A percentile compares a stretch with the other conserved stretches of the same genome.
Evolutionary conservation across 257 asterid genomes (phyloP).

Genomic region (Jacaranda copaia): DNA sequence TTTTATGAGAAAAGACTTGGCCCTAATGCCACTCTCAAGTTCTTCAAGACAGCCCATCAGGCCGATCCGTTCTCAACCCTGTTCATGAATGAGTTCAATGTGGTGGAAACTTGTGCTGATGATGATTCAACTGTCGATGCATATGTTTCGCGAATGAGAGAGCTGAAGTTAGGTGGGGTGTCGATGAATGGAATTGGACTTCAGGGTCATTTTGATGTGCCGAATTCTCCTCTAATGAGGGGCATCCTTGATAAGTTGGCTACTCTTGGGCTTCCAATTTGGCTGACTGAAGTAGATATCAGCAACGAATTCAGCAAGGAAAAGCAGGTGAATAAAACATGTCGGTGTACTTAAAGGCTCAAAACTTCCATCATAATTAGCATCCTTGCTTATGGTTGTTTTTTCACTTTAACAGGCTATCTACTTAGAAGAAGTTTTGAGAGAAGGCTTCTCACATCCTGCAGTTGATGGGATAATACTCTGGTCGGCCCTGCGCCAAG

Average conservation of each 20-base stretch:
- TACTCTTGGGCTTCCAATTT: slow-evolving; percentile 50
- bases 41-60: slow-evolving; percentile 41
- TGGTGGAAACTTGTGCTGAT: slow-evolving; percentile 59
- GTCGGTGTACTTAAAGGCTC: background rate
- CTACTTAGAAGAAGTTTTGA: slow-evolving; percentile 54
- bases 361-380: background rate
- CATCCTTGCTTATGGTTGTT: background rate
- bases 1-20: slow-evolving; percentile 59
- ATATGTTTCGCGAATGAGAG: slow-evolving; percentile 51
- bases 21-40: slow-evolving; percentile 44
- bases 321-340: slow-evolving; percentile 35
- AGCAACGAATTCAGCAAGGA: slow-evolving; percentile 42
- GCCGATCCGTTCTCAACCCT: slow-evolving; percentile 52
- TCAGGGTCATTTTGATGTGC: slow-evolving; percentile 52
- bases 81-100: slow-evolving; percentile 70
- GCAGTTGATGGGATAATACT: slow-evolving; percentile 57
- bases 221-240: slow-evolving; percentile 49
- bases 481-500: slow-evolving; percentile 58
- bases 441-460: slow-evolving; percentile 64
- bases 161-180: slow-evolving; percentile 50
- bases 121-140: slow-evolving; percentile 47
- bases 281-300: slow-evolving; percentile 56
- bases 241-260: slow-evolving; percentile 49
- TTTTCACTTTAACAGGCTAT: slow-evolving; percentile 41
- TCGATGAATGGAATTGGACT: slow-evolving; percentile 51